Conservation (phyloP, 169 alveolate species). For the Ichthyophthirius multifiliis region DNA sequence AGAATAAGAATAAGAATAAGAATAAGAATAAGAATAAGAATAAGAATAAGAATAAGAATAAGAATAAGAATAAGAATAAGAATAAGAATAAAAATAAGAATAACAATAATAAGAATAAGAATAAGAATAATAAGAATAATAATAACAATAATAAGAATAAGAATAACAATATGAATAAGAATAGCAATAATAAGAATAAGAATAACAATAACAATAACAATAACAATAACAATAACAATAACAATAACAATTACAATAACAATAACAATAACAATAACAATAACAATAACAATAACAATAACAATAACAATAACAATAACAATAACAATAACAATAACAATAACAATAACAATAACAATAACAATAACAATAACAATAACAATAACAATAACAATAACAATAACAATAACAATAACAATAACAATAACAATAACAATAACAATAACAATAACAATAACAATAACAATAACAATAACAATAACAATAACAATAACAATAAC, state of each 20-base stretch:
- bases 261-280: slow-evolving; percentile 44
- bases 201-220: slow-evolving; percentile 37
- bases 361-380: slow-evolving; percentile 12
- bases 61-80: no score
- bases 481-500: slow-evolving; percentile 24
- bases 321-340: slow-evolving; percentile 29
- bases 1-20: no score
- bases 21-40: no score
- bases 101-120: no score
- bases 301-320: slow-evolving; percentile 25
- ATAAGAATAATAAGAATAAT: no score
- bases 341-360: slow-evolving; percentile 16
- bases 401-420: slow-evolving; percentile 28
- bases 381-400: background rate
- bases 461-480: slow-evolving; percentile 38
- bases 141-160: no score
- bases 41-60: no score
- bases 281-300: slow-evolving; percentile 40
- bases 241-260: slow-evolving; percentile 34
- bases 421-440: slow-evolving; percentile 29
- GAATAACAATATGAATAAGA: no score
- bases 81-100: no score
- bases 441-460: slow-evolving; percentile 37
- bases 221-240: slow-evolving; percentile 22
- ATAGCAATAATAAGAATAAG: no score